phyloP scores from a whole-genome alignment of 768 basidiomycete species.

The Scleroderma bovista region DNA sequence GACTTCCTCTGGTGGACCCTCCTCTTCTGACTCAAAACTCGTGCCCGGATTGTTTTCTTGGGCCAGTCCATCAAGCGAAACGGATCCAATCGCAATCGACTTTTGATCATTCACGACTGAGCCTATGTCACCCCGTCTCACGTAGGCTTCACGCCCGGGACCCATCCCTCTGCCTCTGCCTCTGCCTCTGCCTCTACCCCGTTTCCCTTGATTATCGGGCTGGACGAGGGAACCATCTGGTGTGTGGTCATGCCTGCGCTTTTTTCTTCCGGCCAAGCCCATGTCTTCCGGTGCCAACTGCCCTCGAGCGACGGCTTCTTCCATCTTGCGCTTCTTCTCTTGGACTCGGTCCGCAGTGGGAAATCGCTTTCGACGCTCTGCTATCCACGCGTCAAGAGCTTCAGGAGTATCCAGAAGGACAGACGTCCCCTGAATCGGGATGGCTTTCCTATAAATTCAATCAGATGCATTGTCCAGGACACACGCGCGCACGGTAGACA shows the following conservation, averaged over 20 bases:
- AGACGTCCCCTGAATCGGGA: slow-evolving; percentile 76
- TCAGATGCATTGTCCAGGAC: not conserved
- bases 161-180: slow-evolving; percentile 31
- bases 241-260: slow-evolving; percentile 27
- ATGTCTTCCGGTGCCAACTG: slow-evolving; percentile 53
- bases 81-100: not conserved
- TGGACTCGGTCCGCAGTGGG: slow-evolving; percentile 64
- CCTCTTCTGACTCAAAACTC: slow-evolving; percentile 30
- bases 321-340: slow-evolving; percentile 76
- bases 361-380: slow-evolving; percentile 82
- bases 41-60: slow-evolving; percentile 12
- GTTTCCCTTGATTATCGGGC: slow-evolving; percentile 5
- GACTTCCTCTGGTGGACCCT: slow-evolving; percentile 49
- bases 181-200: slow-evolving; percentile 28
- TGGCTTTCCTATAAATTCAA: slow-evolving; percentile 46
- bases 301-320: slow-evolving; percentile 77
- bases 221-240: slow-evolving; percentile 3
- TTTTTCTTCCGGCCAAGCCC: slow-evolving; percentile 38
- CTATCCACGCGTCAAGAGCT: slow-evolving; percentile 78
- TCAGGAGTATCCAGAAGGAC: slow-evolving; percentile 77
- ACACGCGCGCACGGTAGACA: slow-evolving; percentile 9
- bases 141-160: slow-evolving; percentile 8
- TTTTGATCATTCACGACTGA: not conserved
- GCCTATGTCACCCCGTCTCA: not conserved
- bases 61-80: not conserved